Evolutionary conservation across 441 rosid species (phyloP), one percentile per base, ranked within the genome.

Genomic region (Omphalea diandra): DNA sequence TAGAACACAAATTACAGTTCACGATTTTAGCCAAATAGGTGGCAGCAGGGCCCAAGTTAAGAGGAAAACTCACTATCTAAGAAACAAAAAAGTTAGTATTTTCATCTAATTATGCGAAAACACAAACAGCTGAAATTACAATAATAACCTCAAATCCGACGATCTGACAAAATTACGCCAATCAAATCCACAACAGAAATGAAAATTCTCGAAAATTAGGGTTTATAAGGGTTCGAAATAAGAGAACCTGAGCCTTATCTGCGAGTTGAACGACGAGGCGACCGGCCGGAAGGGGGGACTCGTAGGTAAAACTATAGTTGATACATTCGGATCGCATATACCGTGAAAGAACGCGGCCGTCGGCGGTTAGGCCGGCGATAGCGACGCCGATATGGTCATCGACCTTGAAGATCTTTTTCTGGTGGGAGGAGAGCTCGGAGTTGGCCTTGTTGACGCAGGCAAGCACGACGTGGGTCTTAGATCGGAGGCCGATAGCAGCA

Each of bases 351-450:
- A 95, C 99, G 38, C 99, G 94, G 8, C 99, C 98, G 74, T 92
- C 99, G 41, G 99, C 98, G 35, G 97, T 92, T 57, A 93, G 97
- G 10, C 97, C 98, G 38, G 99, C 93, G 62, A 95, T 95, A 44
- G 97, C 96, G 50, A 95, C 91, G 56, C 99, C 98, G 35, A 95
- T 93, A 71, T 95, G 98, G 81, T 95, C 98, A 68, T 95, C 98
- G 50, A 93, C 98, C 77, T 90, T 93, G 77, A 95, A 95, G 85
- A 95, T 93, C 91, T 95, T 95, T 86, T 83, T 90, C 87, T 90
- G 98, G 73, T 95, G 96, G 20, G 98, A 93, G 17, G 98, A 93
- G 50, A 95, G 94, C 84, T 93, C 99, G 6, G 89, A 89, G 68
- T 90, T 88, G 59, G 97, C 88, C 83, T 94, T 94, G 80, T 92